Evolutionary conservation across 1,284 basidiomycete genomes (phyloP).

Genomic region (Mycena sp.): DNA sequence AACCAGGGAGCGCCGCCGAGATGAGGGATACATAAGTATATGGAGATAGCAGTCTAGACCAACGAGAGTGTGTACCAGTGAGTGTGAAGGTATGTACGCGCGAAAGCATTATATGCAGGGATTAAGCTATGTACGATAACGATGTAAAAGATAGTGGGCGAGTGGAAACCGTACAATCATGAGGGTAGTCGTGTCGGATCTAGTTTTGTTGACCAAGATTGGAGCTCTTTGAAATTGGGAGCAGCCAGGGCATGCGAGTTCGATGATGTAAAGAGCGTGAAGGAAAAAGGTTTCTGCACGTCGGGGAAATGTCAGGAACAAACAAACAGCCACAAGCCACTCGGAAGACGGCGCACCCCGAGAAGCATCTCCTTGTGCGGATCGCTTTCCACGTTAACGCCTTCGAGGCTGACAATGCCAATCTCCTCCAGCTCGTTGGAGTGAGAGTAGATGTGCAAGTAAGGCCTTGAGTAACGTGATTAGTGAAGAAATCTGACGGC

Average conservation of each 20-base stretch:
- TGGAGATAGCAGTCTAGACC: constrained; percentile 28
- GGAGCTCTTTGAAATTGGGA: constrained; percentile 80
- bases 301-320: constrained; percentile 10
- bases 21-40: constrained; percentile 25
- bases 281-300: constrained; percentile 83
- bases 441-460: constrained; percentile 87
- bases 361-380: constrained; percentile 88
- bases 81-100: constrained; percentile 3
- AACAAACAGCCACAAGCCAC: not conserved
- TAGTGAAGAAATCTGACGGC: not conserved
- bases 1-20: constrained; percentile 23
- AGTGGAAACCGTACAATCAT: no score
- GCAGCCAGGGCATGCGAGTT: constrained; percentile 92
- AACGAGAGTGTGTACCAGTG: constrained; percentile 16
- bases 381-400: constrained; percentile 88
- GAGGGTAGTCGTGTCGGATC: constrained; percentile 75
- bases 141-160: not conserved
- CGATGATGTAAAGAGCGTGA: constrained; percentile 89
- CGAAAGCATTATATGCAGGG: constrained; percentile 27
- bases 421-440: constrained; percentile 87
- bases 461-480: constrained; percentile 70
- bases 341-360: constrained; percentile 65
- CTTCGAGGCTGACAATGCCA: constrained; percentile 84
- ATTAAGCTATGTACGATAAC: constrained; percentile 17
- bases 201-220: constrained; percentile 83